Evolutionary conservation across 2,329 filamentous ascomycete species (phyloP).

Genomic region (Beauveria pseudobassiana): DNA sequence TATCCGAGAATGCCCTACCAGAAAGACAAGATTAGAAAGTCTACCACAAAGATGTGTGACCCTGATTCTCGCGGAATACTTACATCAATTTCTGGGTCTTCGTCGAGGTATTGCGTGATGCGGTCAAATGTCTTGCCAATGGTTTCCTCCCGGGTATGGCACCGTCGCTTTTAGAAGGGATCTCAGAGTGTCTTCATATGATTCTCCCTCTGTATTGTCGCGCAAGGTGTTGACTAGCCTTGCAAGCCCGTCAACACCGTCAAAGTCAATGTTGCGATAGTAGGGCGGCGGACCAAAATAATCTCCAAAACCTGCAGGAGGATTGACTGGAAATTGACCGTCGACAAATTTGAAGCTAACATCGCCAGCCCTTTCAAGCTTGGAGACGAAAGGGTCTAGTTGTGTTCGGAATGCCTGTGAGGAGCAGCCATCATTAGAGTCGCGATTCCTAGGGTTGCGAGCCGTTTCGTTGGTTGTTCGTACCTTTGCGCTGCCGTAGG

Average conservation of each 20-base stretch:
- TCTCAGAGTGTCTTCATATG: slow-evolving; percentile 49
- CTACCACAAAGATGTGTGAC: background rate
- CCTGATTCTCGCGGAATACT: background rate
- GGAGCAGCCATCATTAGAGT: slow-evolving; percentile 6
- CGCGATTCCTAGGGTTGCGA: background rate
- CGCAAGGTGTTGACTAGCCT: slow-evolving; percentile 44
- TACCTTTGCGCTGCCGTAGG: slow-evolving; percentile 49
- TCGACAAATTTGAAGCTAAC: slow-evolving; percentile 42
- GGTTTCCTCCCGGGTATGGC: slow-evolving; percentile 12
- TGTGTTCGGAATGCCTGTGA: slow-evolving; percentile 49
- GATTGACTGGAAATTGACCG: slow-evolving; percentile 40
- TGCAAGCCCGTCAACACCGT: slow-evolving; percentile 34
- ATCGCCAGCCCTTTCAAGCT: slow-evolving; percentile 13
- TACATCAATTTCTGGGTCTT: slow-evolving; percentile 24
- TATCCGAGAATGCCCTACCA: slow-evolving; percentile 48
- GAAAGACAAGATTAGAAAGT: background rate
- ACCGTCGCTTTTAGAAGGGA: slow-evolving; percentile 32
- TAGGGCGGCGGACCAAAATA: slow-evolving; percentile 50
- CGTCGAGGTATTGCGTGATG: slow-evolving; percentile 37
- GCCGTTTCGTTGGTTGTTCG: slow-evolving; percentile 17
- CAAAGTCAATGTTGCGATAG: slow-evolving; percentile 46
- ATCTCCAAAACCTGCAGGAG: slow-evolving; percentile 46
- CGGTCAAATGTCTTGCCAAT: slow-evolving; percentile 15
- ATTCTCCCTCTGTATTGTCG: slow-evolving; percentile 44
- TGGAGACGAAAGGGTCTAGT: slow-evolving; percentile 28